phyloP scores from a whole-genome alignment of 805 yeast species.

The Wickerhamiella spandovensis region DNA sequence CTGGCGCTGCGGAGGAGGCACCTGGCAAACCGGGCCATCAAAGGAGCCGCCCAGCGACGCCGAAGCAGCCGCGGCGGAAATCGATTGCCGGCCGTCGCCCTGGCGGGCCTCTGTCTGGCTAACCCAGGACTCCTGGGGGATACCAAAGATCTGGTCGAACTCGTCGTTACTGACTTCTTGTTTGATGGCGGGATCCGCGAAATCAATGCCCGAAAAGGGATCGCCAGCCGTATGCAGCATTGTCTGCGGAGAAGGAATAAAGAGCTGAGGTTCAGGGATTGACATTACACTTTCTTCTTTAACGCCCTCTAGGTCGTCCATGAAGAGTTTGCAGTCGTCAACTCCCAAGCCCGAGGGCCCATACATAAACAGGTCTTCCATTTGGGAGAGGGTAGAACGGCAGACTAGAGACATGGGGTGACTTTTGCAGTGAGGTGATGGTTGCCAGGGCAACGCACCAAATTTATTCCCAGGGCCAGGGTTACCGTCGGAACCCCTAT shows the following conservation, averaged over 20 bases:
- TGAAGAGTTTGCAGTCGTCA: constrained; percentile 6
- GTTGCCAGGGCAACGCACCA: background rate
- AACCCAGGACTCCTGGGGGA: constrained; percentile 3
- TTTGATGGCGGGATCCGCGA: background rate
- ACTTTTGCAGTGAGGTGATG: background rate
- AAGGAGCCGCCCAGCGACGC: background rate
- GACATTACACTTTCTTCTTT: background rate
- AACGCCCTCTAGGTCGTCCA: constrained; percentile 1
- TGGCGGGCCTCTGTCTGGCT: background rate
- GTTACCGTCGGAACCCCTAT: background rate
- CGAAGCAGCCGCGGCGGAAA: background rate
- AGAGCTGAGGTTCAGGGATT: background rate
- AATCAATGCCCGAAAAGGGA: background rate
- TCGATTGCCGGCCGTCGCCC: background rate
- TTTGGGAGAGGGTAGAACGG: constrained; percentile 1
- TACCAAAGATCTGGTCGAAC: constrained; percentile 3
- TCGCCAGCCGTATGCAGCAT: constrained; percentile 7
- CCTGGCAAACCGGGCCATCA: background rate
- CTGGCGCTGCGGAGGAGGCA: background rate
- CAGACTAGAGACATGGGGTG: background rate
- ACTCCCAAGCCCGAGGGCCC: constrained; percentile 5
- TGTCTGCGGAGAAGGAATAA: constrained; percentile 6
- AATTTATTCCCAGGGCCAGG: background rate
- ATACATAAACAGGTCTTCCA: constrained; percentile 8
- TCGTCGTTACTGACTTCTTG: background rate